Base-by-base conservation (phyloP, 495 filamentous ascomycete species). In the Oidiodendron maius region DNA sequence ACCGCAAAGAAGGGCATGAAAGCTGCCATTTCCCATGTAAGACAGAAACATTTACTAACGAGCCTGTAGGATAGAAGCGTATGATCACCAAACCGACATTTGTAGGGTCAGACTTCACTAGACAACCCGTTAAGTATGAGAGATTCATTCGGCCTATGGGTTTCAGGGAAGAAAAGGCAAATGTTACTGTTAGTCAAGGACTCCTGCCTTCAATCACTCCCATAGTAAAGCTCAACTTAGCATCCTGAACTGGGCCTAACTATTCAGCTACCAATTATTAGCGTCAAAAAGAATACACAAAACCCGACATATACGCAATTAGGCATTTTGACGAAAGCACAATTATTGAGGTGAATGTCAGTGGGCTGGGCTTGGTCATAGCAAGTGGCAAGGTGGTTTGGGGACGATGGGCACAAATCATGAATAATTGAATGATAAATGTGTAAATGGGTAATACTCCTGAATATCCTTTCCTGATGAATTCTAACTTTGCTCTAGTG, bases 231-330 rank as follows among this genome's bases (percentile, higher is more conserved):
- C 51, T 91, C 96, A 62, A 89, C 95, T 34, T 96, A 89, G 22
- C 83, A 89, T 64, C 86, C 87, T 11, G 86, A 93, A 63, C 67
- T 96, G 12, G 83, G 77, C 41, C 89, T 95, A n/a, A 95, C 89
- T 2, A 87, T 97, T 8, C 91, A 98, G 58, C 69, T 98, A 16
- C 93, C 91, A n/a, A 96, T 98, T 48, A 77, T 98, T 43, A 77
- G 76, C 36, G 93, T 99, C 56, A 97, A 97, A 76, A 44, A 99
- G 83, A 98, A 96, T 71, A 91, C 93, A 10, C 87, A 93, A 70
- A 91, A 87, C 62, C 89, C 89, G 1, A 80, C 96, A 64, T 97
- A 89, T 65, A 97, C 94, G 3, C 91, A 95, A 58, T 72, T 45
- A 18, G 21, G 93, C 50, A 96, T 6, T 62, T 98, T 55, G 95